Base-by-base conservation (phyloP, 2,329 filamentous ascomycete genomes). In the Neofusicoccum kwambonambiense region DNA sequence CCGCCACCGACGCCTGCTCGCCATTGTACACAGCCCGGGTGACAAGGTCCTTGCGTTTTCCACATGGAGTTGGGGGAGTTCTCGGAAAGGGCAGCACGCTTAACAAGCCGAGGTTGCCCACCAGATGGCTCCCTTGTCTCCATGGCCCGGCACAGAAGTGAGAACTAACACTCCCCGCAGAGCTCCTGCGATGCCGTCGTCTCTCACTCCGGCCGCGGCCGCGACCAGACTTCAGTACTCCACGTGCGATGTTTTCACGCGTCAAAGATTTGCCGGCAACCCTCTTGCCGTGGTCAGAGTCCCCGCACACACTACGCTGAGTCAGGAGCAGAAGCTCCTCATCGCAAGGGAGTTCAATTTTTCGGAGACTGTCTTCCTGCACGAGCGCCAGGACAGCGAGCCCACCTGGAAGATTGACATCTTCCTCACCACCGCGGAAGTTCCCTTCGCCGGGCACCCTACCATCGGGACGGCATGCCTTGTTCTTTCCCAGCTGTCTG, bases 371-470 rank as follows among this genome's bases (percentile, higher is more conserved):
- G 82, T 85, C 27, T 86, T 87, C 67, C 71, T 87, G 17, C 80
- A 85, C 68, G 76, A 75, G 62, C 71, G 70, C 31, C 71, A 57
- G 35, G 68, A 62, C 37, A 66, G 65, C 15, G 68, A 68, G 9
- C 64, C 67, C 6, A 68, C 73, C 50, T 82, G 80, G 80, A 74
- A 71, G 3, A 74, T 86, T 58, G 81, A 86, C 70, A 87, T 87
- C 69, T 87, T 87, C 76, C 81, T 81, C 45, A 78, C 79, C 0
- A 73, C 75, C 7, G 70, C 68, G 11, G 85, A 87, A 71, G 70
- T 87, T 15, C 83, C 85, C 7, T 87, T 87, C 68, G 85, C 85
- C 1, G 83, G 85, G 3, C 85, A 87, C 70, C 85, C 84, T 0
- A 85, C 83, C 37, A 84, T 87, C 66, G 85, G 85, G 41, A 82